Evolutionary conservation across 2,329 filamentous ascomycete genomes (phyloP).

Genomic region (Rutstroemia sp.): DNA sequence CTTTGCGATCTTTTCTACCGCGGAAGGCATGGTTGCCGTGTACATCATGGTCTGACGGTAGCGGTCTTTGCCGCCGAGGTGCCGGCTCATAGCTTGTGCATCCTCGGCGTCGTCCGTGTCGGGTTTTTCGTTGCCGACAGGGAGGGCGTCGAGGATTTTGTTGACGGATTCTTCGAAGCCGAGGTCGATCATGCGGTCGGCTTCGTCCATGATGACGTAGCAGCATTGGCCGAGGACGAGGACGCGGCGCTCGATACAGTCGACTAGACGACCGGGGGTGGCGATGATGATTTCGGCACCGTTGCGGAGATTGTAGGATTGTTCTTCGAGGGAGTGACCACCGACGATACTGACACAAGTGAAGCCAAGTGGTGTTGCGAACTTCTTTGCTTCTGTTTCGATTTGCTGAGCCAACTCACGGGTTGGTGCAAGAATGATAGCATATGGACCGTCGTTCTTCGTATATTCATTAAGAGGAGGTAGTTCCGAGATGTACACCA

Average conservation of each 20-base stretch:
- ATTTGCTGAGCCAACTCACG: conserved; percentile 98
- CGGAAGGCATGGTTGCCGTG: conserved; percentile 92
- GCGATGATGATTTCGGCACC: conserved; percentile 97
- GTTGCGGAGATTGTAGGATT: conserved; percentile 81
- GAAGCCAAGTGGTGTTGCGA: conserved; percentile 83
- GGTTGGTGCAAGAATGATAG: conserved; percentile 93
- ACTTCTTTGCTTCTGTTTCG: conserved; percentile 87
- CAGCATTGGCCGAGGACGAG: conserved; percentile 93
- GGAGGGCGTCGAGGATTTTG: conserved; percentile 91
- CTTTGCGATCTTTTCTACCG: conserved; percentile 91
- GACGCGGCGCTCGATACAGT: conserved; percentile 90
- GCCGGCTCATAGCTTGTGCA: conserved; percentile 72
- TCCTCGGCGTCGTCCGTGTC: conserved; percentile 90
- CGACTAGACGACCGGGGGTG: conserved; percentile 93
- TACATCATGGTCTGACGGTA: conserved; percentile 99
- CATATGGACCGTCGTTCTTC: conserved; percentile 92
- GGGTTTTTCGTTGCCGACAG: conserved; percentile 89
- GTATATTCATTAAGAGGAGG: conserved; percentile 77
- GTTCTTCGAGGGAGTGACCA: conserved; percentile 90
- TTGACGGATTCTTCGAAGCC: conserved; percentile 97
- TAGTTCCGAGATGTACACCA: conserved; percentile 90
- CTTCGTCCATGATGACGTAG: conserved; percentile 99
- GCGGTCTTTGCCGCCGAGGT: conserved; percentile 65
- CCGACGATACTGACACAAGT: conserved; percentile 96
- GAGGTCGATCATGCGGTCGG: conserved; percentile 97